phyloP scores from a whole-genome alignment of 305 asterid genomes.

The Plantago lanceolata region DNA sequence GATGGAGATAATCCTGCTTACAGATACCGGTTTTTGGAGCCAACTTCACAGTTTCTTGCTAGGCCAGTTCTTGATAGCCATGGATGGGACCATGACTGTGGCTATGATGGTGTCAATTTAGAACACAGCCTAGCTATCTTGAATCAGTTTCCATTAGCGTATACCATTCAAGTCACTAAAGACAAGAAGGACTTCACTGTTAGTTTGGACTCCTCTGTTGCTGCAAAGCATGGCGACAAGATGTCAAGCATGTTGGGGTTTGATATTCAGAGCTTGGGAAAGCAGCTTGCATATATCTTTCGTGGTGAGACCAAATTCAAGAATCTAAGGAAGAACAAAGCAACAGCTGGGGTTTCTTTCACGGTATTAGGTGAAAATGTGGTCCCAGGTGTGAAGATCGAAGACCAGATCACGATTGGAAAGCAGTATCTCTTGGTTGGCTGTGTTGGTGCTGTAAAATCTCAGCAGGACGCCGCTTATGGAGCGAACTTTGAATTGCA shows the following conservation, averaged over 20 bases:
- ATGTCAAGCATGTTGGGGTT: conserved; percentile 80
- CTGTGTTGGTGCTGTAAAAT: conserved; percentile 70
- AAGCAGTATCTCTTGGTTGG: conserved; percentile 69
- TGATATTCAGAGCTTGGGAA: conserved; percentile 83
- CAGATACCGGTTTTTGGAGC: conserved; percentile 85
- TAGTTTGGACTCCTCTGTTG: conserved; percentile 68
- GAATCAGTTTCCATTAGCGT: conserved; percentile 59
- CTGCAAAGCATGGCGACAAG: conserved; percentile 69
- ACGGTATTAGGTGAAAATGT: conserved; percentile 76
- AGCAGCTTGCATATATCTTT: conserved; percentile 76
- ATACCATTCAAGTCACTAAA: conserved; percentile 73
- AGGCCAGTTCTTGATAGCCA: conserved; percentile 87
- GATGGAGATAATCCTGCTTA: conserved; percentile 76
- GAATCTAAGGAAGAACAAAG: conserved; percentile 56
- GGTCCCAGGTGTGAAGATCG: conserved; percentile 70
- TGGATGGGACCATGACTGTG: conserved; percentile 99
- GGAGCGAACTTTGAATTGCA: conserved; percentile 90
- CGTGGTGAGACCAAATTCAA: conserved; percentile 78
- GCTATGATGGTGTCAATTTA: conserved; percentile 90
- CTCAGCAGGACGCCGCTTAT: conserved; percentile 67
- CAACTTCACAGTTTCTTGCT: conserved; percentile 89
- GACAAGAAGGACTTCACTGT: conserved; percentile 86
- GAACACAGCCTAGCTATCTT: conserved; percentile 71
- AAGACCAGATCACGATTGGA: conserved; percentile 65
- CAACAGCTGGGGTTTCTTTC: conserved; percentile 61